Base-by-base conservation (phyloP, 1,284 basidiomycete species). In the Pseudozyma pruni region DNA sequence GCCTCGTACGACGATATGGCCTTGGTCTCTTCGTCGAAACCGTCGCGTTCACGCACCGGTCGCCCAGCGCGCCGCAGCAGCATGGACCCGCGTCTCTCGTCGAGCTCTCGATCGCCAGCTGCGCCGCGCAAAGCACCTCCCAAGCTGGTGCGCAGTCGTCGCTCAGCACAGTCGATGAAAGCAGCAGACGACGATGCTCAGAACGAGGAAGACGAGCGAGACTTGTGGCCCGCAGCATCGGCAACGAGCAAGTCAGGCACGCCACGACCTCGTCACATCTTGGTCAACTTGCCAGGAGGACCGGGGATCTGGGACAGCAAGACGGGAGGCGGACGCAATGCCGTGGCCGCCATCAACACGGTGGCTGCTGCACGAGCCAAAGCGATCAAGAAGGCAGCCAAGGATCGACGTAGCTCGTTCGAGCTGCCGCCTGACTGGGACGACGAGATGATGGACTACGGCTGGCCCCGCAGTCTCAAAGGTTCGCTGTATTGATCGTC, bases 261-360 rank as follows among this genome's bases (percentile, higher is more conserved):
- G 6, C 57, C 68, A 9, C 60, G 60, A 32, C 68, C 68, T 31
- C 68, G 68, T 20, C 68, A 71, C 51, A 66, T 71, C n/a, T 33
- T 71, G 23, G 61, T 71, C 48, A 71, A 71, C 40, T 29, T 71
- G 49, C 68, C 68, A 4, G 68, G 68, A 38, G 68, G 68, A 48
- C 68, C 61, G 6, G 68, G 68, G 8, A 71, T 71, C 44, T 71
- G 68, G 68, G 68, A 71, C 51, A 71, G 50, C 62, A 66, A 71
- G 43, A 71, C 35, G 25, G 68, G 68, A 32, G 68, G 68, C 22
- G 68, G 68, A 40, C 57, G 50, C 34, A 71, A 71, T 14, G 68
- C 68, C 2, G 68, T 71, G 0, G 68, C 68, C 0, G 68, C 68
- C 8, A 71, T 71, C 61, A 71, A 71, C 42, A 37, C 57, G 23